Base-by-base conservation (phyloP, 768 basidiomycete genomes). In the Pisolithus orientalis region DNA sequence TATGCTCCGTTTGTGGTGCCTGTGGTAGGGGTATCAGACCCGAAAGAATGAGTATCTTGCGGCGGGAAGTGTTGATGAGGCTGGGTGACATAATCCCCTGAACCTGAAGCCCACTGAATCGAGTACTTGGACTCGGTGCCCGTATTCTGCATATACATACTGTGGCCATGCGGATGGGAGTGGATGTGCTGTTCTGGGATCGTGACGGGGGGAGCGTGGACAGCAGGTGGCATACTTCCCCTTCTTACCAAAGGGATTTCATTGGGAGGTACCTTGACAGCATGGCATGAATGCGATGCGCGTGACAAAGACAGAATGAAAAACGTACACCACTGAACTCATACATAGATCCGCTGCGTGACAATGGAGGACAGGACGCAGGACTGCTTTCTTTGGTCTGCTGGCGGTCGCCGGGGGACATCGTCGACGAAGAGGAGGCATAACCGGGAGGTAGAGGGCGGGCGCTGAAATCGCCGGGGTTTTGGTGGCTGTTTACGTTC, bases 351-450 rank as follows among this genome's bases (percentile, higher is more conserved):
- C 66, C 66, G 34, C 53, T 60, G 21, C 62, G 68, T 38, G 68
- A 32, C 2, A 45, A 52, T 5, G 64, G 60, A 14, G 64, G 58
- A 14, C 32, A 27, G 5, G 57, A 47, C 31, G 6, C n/a, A 5
- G 46, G 17, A 34, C 8, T 70, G 62, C 16, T 62, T 54, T 25
- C 59, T 64, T 34, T 58, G 38, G 48, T 37, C 46, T 59, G 68
- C 24, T 73, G 67, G 54, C 67, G 71, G 11, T 64, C 66, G 24
- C 65, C 65, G 6, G 77, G 71, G 1, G 75, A 75, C 24, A 75
- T 64, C 4, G 76, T 77, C 21, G 76, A 75, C 1, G 72, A 60
- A 14, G 76, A 76, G 0, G 76, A 77, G 34, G 75, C 60, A 44
- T 77, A 77, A 13, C 64, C 69, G 16, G 60, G 66, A 9, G 58